These are phyloP conservation scores for Tothia fuscella DNA, from an alignment of 2,329 filamentous ascomycete species.

Conservation along the genomic window DNA sequence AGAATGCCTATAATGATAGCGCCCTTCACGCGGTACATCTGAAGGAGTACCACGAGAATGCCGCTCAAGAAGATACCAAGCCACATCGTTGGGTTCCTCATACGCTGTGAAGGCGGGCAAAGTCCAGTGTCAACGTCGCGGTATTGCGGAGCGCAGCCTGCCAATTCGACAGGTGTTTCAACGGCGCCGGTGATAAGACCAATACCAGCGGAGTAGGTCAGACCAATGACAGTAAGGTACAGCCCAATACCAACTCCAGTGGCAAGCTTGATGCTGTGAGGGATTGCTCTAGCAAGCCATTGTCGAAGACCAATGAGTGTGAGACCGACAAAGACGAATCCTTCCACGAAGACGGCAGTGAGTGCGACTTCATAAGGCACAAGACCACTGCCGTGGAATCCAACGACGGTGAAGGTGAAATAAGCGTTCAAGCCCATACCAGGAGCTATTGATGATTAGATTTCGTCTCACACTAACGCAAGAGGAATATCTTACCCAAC, in stretches of 20 bases:
- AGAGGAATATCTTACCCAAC: neutral
- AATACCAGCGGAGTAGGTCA: conserved; percentile 73
- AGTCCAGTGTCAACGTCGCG: conserved; percentile 32
- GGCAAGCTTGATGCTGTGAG: conserved; percentile 73
- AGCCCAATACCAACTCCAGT: conserved; percentile 78
- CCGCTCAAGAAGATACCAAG: conserved; percentile 80
- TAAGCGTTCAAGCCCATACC: conserved; percentile 81
- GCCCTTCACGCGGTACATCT: conserved; percentile 79
- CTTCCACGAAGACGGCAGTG: conserved; percentile 81
- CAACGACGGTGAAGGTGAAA: conserved; percentile 73
- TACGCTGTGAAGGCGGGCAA: conserved; percentile 56
- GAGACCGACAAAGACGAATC: conserved; percentile 70
- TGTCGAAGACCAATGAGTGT: conserved; percentile 66
- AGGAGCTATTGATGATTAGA: no score
- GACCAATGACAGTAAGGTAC: conserved; percentile 63
- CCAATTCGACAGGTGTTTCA: conserved; percentile 60
- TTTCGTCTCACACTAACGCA: neutral
- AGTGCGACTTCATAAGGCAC: conserved; percentile 66
- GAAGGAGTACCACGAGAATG: conserved; percentile 64
- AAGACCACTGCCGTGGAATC: conserved; percentile 58
- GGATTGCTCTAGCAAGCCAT: conserved; percentile 72
- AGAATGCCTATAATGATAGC: conserved; percentile 76
- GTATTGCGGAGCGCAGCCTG: conserved; percentile 49
- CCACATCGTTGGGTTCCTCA: conserved; percentile 78
- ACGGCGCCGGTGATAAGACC: conserved; percentile 60